Percentiles rank a stretch among this genome's conserved stretches.
Evolutionary conservation across 768 basidiomycete genomes (phyloP).

Genomic region (Calocybe gangraenosa): DNA sequence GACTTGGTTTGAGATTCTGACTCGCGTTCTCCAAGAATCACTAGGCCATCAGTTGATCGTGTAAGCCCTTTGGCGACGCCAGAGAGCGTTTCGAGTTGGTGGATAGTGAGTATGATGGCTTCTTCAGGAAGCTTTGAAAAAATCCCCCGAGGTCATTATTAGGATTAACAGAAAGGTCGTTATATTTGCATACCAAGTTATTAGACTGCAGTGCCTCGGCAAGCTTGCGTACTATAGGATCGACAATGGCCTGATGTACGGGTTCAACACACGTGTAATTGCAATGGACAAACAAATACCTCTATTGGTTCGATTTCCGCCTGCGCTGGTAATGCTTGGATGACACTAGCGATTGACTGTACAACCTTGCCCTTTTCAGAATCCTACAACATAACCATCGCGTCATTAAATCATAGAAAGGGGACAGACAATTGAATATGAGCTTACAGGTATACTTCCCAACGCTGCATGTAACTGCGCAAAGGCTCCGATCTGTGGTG

Average conservation of each 20-base stretch:
- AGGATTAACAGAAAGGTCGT: no score
- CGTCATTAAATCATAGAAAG: background rate
- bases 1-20: conserved; percentile 47
- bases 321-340: conserved; percentile 79
- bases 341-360: conserved; percentile 89
- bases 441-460: conserved; percentile 64
- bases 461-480: conserved; percentile 78
- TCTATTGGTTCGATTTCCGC: conserved; percentile 78
- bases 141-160: background rate
- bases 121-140: conserved; percentile 63
- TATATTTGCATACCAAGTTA: conserved; percentile 33
- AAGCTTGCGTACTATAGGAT: conserved; percentile 69
- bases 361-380: conserved; percentile 87
- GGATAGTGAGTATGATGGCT: conserved; percentile 57
- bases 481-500: conserved; percentile 81
- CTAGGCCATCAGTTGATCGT: conserved; percentile 62
- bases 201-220: conserved; percentile 56
- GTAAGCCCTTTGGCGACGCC: conserved; percentile 89
- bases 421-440: background rate
- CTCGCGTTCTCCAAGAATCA: conserved; percentile 51
- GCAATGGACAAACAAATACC: conserved; percentile 29
- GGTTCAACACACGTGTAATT: background rate
- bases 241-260: conserved; percentile 58
- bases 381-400: conserved; percentile 39
- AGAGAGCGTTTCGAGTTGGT: conserved; percentile 75